Evolutionary conservation across 306 rosid species (phyloP).

Genomic region (Spatholobus suberectus): DNA sequence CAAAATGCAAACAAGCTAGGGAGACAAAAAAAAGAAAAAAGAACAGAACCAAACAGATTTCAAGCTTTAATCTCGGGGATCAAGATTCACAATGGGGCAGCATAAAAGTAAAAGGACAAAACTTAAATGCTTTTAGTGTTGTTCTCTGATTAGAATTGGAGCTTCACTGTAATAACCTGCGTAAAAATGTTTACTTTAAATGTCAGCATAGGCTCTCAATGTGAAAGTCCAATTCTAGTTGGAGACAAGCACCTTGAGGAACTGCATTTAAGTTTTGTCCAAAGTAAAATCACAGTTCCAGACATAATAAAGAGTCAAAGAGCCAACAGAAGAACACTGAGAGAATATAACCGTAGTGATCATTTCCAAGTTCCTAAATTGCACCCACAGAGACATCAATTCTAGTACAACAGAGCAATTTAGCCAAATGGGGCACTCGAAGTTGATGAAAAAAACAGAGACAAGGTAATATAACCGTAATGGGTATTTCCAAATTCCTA

Average conservation of each 20-base stretch:
- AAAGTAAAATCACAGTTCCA: no score
- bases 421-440: constrained; percentile 7
- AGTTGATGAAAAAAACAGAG: constrained; percentile 8
- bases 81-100: constrained; percentile 11
- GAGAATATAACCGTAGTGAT: no score
- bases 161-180: no score
- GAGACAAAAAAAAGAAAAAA: not conserved
- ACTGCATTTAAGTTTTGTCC: no score
- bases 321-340: no score
- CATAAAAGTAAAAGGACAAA: not conserved
- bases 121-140: no score
- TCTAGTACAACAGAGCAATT: not conserved
- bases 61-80: not conserved
- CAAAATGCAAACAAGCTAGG: not conserved
- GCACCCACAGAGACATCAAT: not conserved
- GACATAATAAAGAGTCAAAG: no score
- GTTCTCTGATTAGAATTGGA: no score
- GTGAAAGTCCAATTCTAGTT: no score
- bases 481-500: constrained; percentile 28
- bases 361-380: constrained; percentile 25
- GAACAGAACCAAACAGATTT: not conserved
- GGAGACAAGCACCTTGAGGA: no score
- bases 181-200: no score
- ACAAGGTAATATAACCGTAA: not conserved
- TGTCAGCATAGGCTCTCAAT: no score